phyloP scores from a whole-genome alignment of 225 moss, liverwort and hornwort species.

The Straminergon stramineum region DNA sequence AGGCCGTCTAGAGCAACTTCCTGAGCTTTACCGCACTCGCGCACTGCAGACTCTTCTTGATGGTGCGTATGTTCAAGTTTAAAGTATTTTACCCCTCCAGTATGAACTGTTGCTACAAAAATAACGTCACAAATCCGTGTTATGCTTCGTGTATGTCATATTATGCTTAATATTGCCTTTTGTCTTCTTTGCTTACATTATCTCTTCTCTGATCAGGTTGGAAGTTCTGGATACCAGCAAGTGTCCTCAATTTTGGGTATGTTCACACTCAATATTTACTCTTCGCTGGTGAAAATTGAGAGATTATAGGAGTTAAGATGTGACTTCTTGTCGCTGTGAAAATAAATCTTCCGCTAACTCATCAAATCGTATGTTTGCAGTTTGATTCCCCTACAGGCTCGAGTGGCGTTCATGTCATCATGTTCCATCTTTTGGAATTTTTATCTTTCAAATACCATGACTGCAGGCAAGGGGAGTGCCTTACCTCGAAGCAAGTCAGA shows the following conservation, averaged over 20 bases:
- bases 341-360: neutral
- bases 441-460: constrained; percentile 71
- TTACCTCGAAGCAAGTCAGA: constrained; percentile 31
- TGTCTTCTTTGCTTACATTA: neutral
- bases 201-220: constrained; percentile 46
- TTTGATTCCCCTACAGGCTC: constrained; percentile 58
- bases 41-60: constrained; percentile 59
- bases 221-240: constrained; percentile 97
- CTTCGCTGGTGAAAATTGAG: neutral
- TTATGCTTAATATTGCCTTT: neutral
- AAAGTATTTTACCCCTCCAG: neutral
- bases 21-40: constrained; percentile 48
- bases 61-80: constrained; percentile 26
- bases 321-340: neutral
- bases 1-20: constrained; percentile 50
- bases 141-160: neutral
- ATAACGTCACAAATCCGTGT: neutral
- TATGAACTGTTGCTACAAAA: neutral
- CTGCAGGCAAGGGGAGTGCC: constrained; percentile 22
- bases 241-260: constrained; percentile 81
- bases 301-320: neutral
- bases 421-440: constrained; percentile 98
- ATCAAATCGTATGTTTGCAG: constrained; percentile 22
- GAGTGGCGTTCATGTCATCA: constrained; percentile 93
- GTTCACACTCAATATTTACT: neutral